These are phyloP conservation scores for Podila minutissima DNA, from an alignment of 192 early-diverging fungal species.

Conservation along the genomic window DNA sequence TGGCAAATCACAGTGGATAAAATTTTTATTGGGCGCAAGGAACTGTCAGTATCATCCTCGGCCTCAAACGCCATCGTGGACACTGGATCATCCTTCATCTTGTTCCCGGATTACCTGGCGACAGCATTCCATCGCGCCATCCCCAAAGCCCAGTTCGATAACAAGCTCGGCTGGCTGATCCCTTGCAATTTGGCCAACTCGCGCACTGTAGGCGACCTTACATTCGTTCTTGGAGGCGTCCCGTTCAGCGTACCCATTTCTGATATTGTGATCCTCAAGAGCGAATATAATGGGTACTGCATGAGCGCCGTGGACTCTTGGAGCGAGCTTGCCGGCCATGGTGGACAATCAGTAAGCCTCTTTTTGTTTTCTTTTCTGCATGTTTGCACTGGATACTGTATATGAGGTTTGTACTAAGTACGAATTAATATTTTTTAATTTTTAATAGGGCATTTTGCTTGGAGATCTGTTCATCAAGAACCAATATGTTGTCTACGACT, in stretches of 20 bases:
- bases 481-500: constrained; percentile 47
- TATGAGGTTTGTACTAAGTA: neutral
- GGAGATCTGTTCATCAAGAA: constrained; percentile 51
- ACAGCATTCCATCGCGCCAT: constrained; percentile 42
- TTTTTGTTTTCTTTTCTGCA: neutral
- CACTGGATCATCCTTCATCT: constrained; percentile 67
- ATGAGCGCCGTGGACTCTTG: constrained; percentile 44
- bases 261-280: constrained; percentile 45
- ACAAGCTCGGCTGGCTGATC: constrained; percentile 34
- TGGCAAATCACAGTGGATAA: constrained; percentile 64
- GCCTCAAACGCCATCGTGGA: constrained; percentile 63
- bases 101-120: constrained; percentile 50
- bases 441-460: constrained; percentile 37
- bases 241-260: constrained; percentile 39
- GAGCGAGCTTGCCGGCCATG: constrained; percentile 36
- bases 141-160: constrained; percentile 37
- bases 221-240: constrained; percentile 25
- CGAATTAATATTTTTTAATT: neutral
- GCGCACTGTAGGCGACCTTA: constrained; percentile 27
- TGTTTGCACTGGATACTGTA: neutral
- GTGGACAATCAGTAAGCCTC: constrained; percentile 39
- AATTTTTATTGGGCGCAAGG: constrained; percentile 38
- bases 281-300: constrained; percentile 41
- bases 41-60: constrained; percentile 29
- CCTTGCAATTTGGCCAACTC: constrained; percentile 36